These are phyloP conservation scores for Neopestalotiopsis clavispora DNA, from an alignment of 2,329 filamentous ascomycete genomes.

Conservation along the genomic window DNA sequence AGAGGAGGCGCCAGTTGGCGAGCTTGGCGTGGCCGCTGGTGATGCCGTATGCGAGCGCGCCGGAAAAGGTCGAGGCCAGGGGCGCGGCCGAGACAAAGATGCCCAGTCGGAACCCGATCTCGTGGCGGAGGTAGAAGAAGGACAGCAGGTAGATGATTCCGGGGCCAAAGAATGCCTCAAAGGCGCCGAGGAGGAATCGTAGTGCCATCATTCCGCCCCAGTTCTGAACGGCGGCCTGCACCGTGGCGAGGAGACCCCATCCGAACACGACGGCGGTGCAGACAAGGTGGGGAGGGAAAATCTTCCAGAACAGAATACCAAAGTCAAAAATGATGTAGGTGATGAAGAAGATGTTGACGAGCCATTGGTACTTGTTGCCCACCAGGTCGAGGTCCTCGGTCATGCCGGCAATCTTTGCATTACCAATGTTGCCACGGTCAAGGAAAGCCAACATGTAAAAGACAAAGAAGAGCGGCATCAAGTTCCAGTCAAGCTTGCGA, in stretches of 20 bases:
- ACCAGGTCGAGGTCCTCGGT: conserved; percentile 59
- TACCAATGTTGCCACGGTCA: conserved; percentile 56
- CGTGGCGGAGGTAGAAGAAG: conserved; percentile 58
- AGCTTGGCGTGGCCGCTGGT: conserved; percentile 20
- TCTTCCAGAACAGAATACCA: conserved; percentile 47
- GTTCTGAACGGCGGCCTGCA: conserved; percentile 46
- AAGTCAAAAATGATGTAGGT: conserved; percentile 64
- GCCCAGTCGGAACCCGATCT: conserved; percentile 47
- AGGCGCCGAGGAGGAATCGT: conserved; percentile 53
- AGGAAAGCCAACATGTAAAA: conserved; percentile 25
- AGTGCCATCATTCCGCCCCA: conserved; percentile 48
- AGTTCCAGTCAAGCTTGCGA: conserved; percentile 7
- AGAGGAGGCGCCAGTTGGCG: conserved; percentile 23
- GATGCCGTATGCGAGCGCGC: conserved; percentile 26
- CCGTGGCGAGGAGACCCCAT: conserved; percentile 56
- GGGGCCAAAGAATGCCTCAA: conserved; percentile 43
- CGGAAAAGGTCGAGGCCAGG: conserved; percentile 27
- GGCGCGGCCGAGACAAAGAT: conserved; percentile 51
- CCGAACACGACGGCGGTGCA: conserved; percentile 54
- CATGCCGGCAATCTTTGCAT: conserved; percentile 67
- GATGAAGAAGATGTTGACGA: conserved; percentile 65
- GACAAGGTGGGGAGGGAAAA: conserved; percentile 50
- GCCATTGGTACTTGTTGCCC: conserved; percentile 61
- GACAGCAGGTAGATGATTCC: conserved; percentile 47
- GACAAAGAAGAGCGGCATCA: conserved; percentile 6